phyloP scores from a whole-genome alignment of 1,284 basidiomycete species.

The Cryptococcus sp. region DNA sequence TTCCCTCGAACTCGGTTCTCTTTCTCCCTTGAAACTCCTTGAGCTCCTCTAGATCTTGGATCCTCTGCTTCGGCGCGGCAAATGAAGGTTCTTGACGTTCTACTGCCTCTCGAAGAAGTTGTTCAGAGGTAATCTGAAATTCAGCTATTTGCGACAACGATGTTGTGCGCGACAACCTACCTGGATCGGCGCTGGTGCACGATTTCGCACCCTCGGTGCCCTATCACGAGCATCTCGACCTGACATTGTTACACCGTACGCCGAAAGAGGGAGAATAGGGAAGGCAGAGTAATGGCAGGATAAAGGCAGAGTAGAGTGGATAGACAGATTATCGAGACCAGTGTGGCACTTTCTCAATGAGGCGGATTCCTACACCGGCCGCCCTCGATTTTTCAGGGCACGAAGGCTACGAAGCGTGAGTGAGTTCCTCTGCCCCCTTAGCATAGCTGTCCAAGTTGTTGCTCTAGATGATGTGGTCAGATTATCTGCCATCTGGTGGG shows the following conservation, averaged over 20 bases:
- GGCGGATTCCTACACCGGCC: background rate
- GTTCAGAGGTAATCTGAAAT: constrained; percentile 89
- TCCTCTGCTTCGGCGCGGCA: constrained; percentile 84
- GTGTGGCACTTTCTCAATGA: background rate
- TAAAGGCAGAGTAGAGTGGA: background rate
- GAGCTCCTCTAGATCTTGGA: constrained; percentile 96
- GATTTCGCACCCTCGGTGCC: constrained; percentile 76
- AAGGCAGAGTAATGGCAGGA: background rate
- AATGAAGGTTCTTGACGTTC: constrained; percentile 91
- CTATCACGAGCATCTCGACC: constrained; percentile 44
- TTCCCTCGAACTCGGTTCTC: constrained; percentile 93
- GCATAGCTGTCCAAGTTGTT: too few species aligned
- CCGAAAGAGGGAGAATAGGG: background rate
- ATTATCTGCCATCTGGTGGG: too few species aligned
- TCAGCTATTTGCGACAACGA: constrained; percentile 4
- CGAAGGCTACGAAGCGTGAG: too few species aligned
- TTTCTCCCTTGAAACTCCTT: constrained; percentile 93
- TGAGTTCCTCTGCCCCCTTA: too few species aligned
- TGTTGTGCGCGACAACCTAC: constrained; percentile 47
- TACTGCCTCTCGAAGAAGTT: constrained; percentile 96
- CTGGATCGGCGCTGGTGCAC: constrained; percentile 86
- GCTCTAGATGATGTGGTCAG: too few species aligned
- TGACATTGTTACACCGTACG: constrained; percentile 25
- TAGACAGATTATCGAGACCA: background rate
- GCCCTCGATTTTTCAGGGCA: too few species aligned